Evolutionary conservation across 2,329 filamentous ascomycete genomes (phyloP).

Genomic region (Diplodia sapinea): DNA sequence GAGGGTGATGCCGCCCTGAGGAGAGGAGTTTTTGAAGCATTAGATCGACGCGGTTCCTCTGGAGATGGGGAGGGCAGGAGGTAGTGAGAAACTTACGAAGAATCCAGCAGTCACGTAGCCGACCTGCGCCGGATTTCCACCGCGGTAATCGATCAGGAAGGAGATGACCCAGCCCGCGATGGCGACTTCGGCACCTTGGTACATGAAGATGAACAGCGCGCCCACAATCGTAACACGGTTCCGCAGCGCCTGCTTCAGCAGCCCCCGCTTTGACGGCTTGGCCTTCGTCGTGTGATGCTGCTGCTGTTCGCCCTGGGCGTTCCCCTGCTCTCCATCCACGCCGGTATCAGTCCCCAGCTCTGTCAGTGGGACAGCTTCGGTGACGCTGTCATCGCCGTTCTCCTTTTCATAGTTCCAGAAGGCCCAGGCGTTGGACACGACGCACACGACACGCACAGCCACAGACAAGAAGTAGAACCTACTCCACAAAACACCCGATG

Average conservation of each 20-base stretch:
- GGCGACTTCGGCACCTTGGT: slow-evolving; percentile 83
- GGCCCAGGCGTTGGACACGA: slow-evolving; percentile 66
- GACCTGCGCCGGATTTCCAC: slow-evolving; percentile 71
- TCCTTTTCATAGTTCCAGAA: slow-evolving; percentile 76
- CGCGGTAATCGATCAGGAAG: slow-evolving; percentile 75
- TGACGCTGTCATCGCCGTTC: slow-evolving; percentile 39
- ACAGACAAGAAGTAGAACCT: slow-evolving; percentile 74
- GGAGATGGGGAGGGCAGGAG: neutral
- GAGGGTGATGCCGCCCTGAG: slow-evolving; percentile 73
- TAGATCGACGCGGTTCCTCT: neutral
- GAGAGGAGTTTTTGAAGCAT: neutral
- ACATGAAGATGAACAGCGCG: slow-evolving; percentile 82
- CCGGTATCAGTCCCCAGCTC: no score
- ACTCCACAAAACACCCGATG: slow-evolving; percentile 67
- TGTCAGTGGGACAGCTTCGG: neutral
- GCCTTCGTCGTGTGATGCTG: neutral
- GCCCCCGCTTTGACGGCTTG: slow-evolving; percentile 52
- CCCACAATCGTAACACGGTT: slow-evolving; percentile 71
- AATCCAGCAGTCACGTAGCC: slow-evolving; percentile 79
- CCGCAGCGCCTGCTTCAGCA: slow-evolving; percentile 57
- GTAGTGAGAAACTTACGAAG: slow-evolving; percentile 56
- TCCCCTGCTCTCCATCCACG: slow-evolving; percentile 39
- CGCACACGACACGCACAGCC: slow-evolving; percentile 62
- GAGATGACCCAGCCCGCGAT: slow-evolving; percentile 88
- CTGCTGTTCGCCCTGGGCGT: slow-evolving; percentile 60